Evolutionary conservation across 257 asterid genomes (phyloP).

Genomic region (Forsythia viridissima): DNA sequence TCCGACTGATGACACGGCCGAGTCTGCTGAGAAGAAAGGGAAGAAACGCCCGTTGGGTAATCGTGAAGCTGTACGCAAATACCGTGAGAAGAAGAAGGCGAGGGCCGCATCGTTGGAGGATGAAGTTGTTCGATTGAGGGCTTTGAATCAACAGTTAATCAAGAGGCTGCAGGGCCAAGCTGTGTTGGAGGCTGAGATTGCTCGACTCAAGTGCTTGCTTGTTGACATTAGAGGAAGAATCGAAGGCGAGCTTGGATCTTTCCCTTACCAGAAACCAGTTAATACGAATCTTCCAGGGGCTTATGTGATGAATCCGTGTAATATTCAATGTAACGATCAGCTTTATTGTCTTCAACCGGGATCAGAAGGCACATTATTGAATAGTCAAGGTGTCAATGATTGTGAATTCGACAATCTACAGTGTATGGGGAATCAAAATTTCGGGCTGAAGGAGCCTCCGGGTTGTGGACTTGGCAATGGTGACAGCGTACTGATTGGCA

Average conservation of each 20-base stretch:
- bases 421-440: slow-evolving; percentile 54
- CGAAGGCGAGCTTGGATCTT: slow-evolving; percentile 96
- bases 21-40: slow-evolving; percentile 63
- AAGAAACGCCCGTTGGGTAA: slow-evolving; percentile 86
- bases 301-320: slow-evolving; percentile 77
- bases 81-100: slow-evolving; percentile 94
- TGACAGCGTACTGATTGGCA: slow-evolving; percentile 25
- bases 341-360: slow-evolving; percentile 81
- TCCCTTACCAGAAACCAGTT: slow-evolving; percentile 84
- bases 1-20: slow-evolving; percentile 89
- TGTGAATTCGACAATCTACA: slow-evolving; percentile 65
- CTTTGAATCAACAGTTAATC: slow-evolving; percentile 82
- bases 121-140: slow-evolving; percentile 74
- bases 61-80: slow-evolving; percentile 97
- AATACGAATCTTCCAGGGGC: slow-evolving; percentile 58
- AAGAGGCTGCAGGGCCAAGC: slow-evolving; percentile 92
- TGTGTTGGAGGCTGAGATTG: slow-evolving; percentile 84
- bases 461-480: slow-evolving; percentile 50
- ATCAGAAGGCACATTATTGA: slow-evolving; percentile 47
- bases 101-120: slow-evolving; percentile 85
- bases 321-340: slow-evolving; percentile 71
- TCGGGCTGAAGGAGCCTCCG: slow-evolving; percentile 42
- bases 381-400: slow-evolving; percentile 47
- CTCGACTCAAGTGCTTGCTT: slow-evolving; percentile 91
- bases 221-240: slow-evolving; percentile 95